Base-by-base conservation (phyloP, 371 early-diverging fungal genomes). In the Mucor indicus region DNA sequence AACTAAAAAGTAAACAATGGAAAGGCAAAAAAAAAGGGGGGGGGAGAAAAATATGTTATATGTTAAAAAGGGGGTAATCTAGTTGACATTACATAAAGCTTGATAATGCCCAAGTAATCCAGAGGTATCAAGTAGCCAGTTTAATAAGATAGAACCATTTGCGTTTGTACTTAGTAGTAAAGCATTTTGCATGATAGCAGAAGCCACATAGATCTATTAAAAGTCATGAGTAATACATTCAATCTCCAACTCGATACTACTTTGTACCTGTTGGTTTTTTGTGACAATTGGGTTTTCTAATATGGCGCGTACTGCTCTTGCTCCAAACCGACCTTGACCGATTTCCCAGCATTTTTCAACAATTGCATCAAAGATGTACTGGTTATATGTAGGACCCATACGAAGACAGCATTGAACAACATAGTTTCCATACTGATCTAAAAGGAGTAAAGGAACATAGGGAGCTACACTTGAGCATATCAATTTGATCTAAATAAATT, bases 121-220 rank as follows among this genome's bases (percentile, higher is more conserved):
- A 20, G 90, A 90, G 42, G 86, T 80, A 53, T 96, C 97, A 51
- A 93, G 59, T 42, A 96, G 71, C 96, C 96, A 96, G 11, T 86
- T 90, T 15, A 96, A 53, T 62, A 96, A 72, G 49, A 96, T 62
- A 3, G 86, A 78, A n/a, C 96, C 96, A 57, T 96, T 94, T 16
- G 90, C 77, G 58, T 93, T 91, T 35, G 86, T 89, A 0, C 84
- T 77, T 30, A 96, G 62, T 8, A 81, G 64, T 15, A 89, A 67
- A 0, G 89, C 85, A 49, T 92, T 83, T 48, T 84, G 84, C 31
- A 91, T 85, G 48, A 95, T 79, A 9, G 93, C 86, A n/a, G 86
- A 75, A 0, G 91, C 88, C n/a, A 92, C 90, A 21, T 85, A 81
- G 67, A 54, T 50, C 60, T 60, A 51, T 15, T 11, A 1, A 16